These are phyloP conservation scores for Mercurialis annua DNA, from an alignment of 345 rosid genomes.

Conservation along the genomic window DNA sequence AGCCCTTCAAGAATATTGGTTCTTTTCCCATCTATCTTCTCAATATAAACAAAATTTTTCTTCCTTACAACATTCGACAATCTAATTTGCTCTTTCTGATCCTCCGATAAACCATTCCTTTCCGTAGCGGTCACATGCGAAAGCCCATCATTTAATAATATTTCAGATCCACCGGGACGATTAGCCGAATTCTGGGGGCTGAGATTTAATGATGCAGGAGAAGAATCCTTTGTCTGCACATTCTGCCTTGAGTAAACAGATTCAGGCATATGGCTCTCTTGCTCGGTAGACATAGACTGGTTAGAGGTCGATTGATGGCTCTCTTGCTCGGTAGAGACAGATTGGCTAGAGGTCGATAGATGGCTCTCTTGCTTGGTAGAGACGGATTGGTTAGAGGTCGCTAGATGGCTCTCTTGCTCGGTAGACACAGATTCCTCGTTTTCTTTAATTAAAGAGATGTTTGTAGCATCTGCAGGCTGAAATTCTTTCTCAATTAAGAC, in stretches of 20 bases:
- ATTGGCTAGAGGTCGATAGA: conserved; percentile 1
- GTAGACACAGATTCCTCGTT: not conserved
- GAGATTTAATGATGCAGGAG: conserved; percentile 9
- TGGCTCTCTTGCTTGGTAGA: too few relatives aligned
- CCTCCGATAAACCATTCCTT: conserved; percentile 22
- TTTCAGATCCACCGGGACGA: conserved; percentile 12
- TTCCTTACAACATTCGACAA: conserved; percentile 37
- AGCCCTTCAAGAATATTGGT: conserved; percentile 53
- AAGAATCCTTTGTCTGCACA: not conserved
- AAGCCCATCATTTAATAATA: conserved; percentile 25
- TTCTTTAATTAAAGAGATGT: not conserved
- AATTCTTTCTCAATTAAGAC: not conserved
- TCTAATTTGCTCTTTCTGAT: conserved; percentile 33
- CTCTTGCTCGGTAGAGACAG: not conserved
- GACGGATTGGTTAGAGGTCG: not conserved
- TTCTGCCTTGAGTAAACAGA: not conserved
- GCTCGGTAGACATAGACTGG: too few relatives aligned
- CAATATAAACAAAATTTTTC: conserved; percentile 48
- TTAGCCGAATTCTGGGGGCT: not conserved
- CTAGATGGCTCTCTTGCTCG: not conserved
- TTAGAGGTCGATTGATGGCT: not conserved
- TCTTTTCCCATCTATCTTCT: conserved; percentile 44
- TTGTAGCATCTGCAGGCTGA: not conserved
- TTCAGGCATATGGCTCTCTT: not conserved
- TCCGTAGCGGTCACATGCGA: not conserved